Evolutionary conservation across 495 filamentous ascomycete genomes (phyloP).

Genomic region (Astrothelium macrocarpum): DNA sequence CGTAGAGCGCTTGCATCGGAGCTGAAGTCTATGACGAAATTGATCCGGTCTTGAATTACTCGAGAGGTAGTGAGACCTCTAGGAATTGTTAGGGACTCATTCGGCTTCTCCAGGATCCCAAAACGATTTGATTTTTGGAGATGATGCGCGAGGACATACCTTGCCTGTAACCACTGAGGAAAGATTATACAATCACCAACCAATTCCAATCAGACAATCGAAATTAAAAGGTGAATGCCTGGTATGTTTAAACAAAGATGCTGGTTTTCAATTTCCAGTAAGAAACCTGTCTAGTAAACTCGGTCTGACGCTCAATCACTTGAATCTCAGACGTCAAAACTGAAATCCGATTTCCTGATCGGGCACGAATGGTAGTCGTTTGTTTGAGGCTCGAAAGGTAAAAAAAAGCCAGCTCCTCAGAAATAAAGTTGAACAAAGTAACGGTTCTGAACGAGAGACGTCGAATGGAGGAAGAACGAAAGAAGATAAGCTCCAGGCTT

Average conservation of each 20-base stretch:
- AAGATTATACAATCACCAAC: background rate
- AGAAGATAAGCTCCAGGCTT: conserved; percentile 6
- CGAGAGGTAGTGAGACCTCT: background rate
- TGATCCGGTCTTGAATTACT: background rate
- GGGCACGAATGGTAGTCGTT: background rate
- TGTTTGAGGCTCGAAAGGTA: background rate
- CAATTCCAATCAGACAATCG: background rate
- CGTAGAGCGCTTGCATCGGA: conserved; percentile 4
- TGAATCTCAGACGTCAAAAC: background rate
- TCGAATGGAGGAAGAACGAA: conserved; percentile 4
- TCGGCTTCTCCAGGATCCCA: background rate
- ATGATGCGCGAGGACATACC: too few species aligned
- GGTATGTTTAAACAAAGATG: background rate
- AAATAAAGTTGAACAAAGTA: background rate
- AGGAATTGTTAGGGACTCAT: background rate
- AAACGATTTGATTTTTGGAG: background rate
- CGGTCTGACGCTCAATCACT: background rate
- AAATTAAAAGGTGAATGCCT: background rate
- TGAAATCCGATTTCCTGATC: background rate
- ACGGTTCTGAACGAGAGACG: conserved; percentile 1
- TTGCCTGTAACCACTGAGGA: background rate
- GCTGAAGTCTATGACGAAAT: background rate
- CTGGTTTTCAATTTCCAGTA: background rate
- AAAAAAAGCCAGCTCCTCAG: background rate
- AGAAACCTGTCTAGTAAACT: background rate